Base-by-base conservation (phyloP, 2,329 filamentous ascomycete genomes). In the Fusarium agapanthi region DNA sequence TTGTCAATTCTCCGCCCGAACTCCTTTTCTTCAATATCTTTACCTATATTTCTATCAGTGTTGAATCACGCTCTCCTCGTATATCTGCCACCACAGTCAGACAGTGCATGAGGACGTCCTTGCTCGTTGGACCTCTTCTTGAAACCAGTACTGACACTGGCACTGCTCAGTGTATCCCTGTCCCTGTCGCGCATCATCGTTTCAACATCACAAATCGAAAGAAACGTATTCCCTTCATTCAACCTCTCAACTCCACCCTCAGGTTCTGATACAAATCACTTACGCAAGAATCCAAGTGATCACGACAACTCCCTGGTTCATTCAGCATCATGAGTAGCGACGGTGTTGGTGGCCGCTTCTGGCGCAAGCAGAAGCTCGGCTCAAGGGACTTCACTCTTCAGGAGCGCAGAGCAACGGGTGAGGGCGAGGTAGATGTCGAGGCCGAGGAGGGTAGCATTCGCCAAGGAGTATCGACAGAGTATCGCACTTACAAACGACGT, bases 401-500 rank as follows among this genome's bases (percentile, higher is more conserved):
- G 51, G 78, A 76, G 15, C 73, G 74, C 47, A 72, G 70, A 48
- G 71, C 57, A 35, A 67, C 66, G 24, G 69, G 64, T 30, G 76
- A 77, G 28, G 71, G 41, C 30, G 77, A 75, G 18, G 71, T 34
- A 32, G 75, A 77, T 26, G 69, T 61, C 32, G 75, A 76, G 30
- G 71, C 45, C n/a, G 76, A 72, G 22, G 72, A 73, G 16, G 71
- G 58, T 53, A 78, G 76, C 62, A 71, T 80, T 22, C 65, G 77
- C n/a, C 74, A 78, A 61, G 79, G 76, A 34, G 61, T 70, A 15
- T 73, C 79, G 26, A 76, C 69, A n/a, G 77, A 79, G 67, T 85
- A 85, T 61, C 80, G 81, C 59, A 84, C 83, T 16, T 98, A 98
- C 80, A 95, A 93, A 83, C 89, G 94, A 78, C 89, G 96, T 48